phyloP scores from a whole-genome alignment of 2,329 filamentous ascomycete genomes.

The Fusarium floridanum region DNA sequence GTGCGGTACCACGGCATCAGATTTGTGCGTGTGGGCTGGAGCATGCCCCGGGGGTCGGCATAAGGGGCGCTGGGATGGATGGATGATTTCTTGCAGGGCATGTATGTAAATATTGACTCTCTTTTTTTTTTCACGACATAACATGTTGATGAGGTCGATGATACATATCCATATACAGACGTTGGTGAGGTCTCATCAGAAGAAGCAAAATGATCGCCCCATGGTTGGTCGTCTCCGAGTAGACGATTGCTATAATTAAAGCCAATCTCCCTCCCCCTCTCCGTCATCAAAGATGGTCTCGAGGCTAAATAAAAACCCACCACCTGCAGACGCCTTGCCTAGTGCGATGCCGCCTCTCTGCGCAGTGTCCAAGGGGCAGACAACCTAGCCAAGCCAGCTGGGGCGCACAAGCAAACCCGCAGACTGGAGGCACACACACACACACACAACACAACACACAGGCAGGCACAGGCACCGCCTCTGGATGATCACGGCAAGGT shows the following conservation, averaged over 20 bases:
- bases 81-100: conserved; percentile 7
- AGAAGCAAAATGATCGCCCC: conserved; percentile 16
- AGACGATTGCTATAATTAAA: conserved; percentile 18
- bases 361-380: conserved; percentile 30
- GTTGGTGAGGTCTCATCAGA: not conserved
- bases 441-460: not conserved
- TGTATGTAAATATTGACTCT: conserved; percentile 8
- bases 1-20: conserved; percentile 10
- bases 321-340: conserved; percentile 35
- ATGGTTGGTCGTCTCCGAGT: not conserved
- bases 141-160: not conserved
- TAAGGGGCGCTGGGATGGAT: conserved; percentile 23
- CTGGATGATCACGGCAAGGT: conserved; percentile 17
- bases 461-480: not conserved
- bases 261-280: conserved; percentile 30
- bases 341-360: conserved; percentile 27
- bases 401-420: conserved; percentile 9
- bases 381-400: not conserved
- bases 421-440: not conserved
- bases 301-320: conserved; percentile 30
- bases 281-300: conserved; percentile 23
- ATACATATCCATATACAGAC: not conserved
- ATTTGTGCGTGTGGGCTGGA: conserved; percentile 15
- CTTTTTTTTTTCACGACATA: not conserved
- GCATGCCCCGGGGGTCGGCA: conserved; percentile 15